Evolutionary conservation across 192 early-diverging fungal species (phyloP).

Genomic region (Powellomyces hirtus): DNA sequence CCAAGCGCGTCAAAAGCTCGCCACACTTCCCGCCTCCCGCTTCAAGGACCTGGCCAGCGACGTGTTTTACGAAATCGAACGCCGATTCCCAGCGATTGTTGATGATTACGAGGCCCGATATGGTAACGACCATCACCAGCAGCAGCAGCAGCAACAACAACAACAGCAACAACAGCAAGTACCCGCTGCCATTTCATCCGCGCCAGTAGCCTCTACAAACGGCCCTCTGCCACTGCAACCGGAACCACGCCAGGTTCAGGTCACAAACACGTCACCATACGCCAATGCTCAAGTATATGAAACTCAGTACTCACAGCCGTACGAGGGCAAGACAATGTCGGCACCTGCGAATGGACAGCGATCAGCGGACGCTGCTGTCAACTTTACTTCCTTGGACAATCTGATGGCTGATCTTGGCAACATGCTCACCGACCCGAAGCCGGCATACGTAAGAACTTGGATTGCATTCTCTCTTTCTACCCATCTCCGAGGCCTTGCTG

Average conservation of each 20-base stretch:
- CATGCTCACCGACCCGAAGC: slow-evolving; percentile 49
- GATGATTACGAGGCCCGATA: slow-evolving; percentile 28
- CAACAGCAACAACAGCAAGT: slow-evolving; percentile 7
- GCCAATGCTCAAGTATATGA: slow-evolving; percentile 17
- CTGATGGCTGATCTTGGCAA: slow-evolving; percentile 74
- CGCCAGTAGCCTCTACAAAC: neutral
- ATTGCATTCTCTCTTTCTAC: no score
- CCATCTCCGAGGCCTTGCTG: no score
- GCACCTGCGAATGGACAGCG: neutral
- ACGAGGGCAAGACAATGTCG: slow-evolving; percentile 19
- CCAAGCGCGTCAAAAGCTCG: slow-evolving; percentile 93
- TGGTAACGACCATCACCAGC: neutral
- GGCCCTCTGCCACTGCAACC: slow-evolving; percentile 2
- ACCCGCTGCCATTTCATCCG: neutral
- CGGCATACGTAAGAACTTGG: slow-evolving; percentile 15
- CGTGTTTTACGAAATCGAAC: slow-evolving; percentile 64
- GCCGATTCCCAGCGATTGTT: slow-evolving; percentile 49
- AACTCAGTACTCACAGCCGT: slow-evolving; percentile 21
- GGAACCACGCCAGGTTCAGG: slow-evolving; percentile 19
- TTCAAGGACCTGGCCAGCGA: slow-evolving; percentile 94
- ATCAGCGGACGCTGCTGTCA: slow-evolving; percentile 14
- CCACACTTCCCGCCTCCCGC: slow-evolving; percentile 79
- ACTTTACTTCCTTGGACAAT: slow-evolving; percentile 67
- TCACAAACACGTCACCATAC: slow-evolving; percentile 8
- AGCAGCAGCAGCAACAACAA: neutral